Evolutionary conservation across 352 stramenopile genomes (phyloP), one percentile per base, ranked within the genome.

Genomic region (Globisporangium alternatum): DNA sequence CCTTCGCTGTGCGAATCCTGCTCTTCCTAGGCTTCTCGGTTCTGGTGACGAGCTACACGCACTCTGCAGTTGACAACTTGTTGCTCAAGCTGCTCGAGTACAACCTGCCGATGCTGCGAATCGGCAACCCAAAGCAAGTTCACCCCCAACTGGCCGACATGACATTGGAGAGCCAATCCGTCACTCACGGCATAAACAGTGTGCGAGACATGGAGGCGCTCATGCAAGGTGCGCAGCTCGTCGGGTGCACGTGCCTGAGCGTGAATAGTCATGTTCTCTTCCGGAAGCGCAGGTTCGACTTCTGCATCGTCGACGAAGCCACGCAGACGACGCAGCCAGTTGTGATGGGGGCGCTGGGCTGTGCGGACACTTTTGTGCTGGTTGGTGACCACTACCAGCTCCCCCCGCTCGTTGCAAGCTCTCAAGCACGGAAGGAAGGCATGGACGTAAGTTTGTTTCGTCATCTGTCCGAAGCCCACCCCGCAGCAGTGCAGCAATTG

Each of bases 381-480:
- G 97, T 99, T 9, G 98, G 98, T 33, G 98, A 99, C 74, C 96
- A 99, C 66, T 96, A 98, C 69, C 98, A 99, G 73, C 80, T 99
- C 13, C 95, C 97, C n/a, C 97, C 98, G 28, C 75, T 99, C 0
- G 96, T 99, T 1, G 76, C 79, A 41, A 98, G 86, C 58, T 57
- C 89, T 25, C 81, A 97, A 65, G 97, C 97, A 41, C 77, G 81
- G 25, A 76, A 83, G 60, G 85, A 86, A 65, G 91, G 93, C 13
- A 88, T 97, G 79, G 83, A 93, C 59, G 74, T 93, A 12, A 95
- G 83, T 63, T 68, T 99, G 56, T 95, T 99, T 57, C 87, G 89
- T 52, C 75, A 88, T 9, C 67, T 99, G 17, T 90, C 91, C 8
- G 90, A 98, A 56, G 88, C 82, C 30, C 93, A 98, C 62, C 96